Evolutionary conservation across 148 eudicot species (phyloP), one percentile per base, ranked within the genome.

Genomic region (Cornus controversa): DNA sequence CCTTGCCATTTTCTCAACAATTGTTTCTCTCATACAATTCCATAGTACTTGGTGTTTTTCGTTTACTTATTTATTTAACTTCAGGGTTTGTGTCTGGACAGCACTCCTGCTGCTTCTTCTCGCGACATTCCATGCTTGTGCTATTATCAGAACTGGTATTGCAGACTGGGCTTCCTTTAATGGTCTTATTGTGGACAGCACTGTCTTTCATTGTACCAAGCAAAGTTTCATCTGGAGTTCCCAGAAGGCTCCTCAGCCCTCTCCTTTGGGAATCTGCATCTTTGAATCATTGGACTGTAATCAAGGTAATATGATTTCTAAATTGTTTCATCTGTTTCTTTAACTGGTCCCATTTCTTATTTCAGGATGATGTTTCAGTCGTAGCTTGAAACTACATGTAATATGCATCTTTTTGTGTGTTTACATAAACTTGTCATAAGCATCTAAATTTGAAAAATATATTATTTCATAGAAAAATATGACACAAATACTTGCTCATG

Each of bases 91-190:
- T 28, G 72, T 67, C 24, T 79, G 82, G 82, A 74, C 82, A 18
- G 68, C 82, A 3, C 67, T 79, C 13, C 37, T 79, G 67, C 67
- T 79, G 26, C n/a, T 79, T 50, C 73, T 79, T 50, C 72, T 79
- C 20, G 72, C 82, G 24, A 73, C 74, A 16, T 79, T 74, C 58
- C 73, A 73, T 68, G 77, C 77, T 53, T 79, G 82, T 58, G 28
- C 50, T 25, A 36, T 79, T 10, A 74, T 79, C 73, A 78, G 93
- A 71, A 80, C 89, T 76, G 80, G 86, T n/a, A 85, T 87, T 62
- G 96, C 96, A 58, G 93, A 90, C 82, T 74, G 96, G 97, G 29
- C 92, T 92, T 76, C 94, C 93, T 10, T 74, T 90, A 28, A 83
- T 89, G 83, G 87, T 90, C 0, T 77, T 92, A 16, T 45, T 77